Evolutionary conservation across 2,329 filamentous ascomycete genomes (phyloP), one percentile per base, ranked within the genome.

Genomic region (Xylariaceae sp.): DNA sequence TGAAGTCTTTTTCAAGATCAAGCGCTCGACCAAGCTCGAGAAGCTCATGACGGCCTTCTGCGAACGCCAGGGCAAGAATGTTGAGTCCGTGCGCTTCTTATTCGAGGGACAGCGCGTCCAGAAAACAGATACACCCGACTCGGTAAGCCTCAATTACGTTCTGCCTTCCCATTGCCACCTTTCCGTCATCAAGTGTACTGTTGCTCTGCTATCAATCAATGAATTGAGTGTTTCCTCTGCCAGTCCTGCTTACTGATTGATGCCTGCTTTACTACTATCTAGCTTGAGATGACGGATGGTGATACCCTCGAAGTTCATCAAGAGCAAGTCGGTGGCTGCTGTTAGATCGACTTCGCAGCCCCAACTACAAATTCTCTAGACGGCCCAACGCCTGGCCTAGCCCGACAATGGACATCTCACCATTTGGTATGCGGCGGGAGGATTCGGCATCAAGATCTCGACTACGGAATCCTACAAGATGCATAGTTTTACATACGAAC

Each of bases 1-100:
- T 72, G 94, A 99, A 71, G 92, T 99, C 66, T 99, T 97, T 74
- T 99, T 99, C 80, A 99, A 99, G 80, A 99, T 99, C 77, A 99
- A 99, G 86, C 84, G 91, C 39, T 91, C 87, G 27, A 99, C 94
- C 1, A 89, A 91, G 71, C 83, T 99, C 1, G 94, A 96, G 76
- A 99, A 99, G 79, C 80, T 99, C 53, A 99, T 99, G 94, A 87
- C 90, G 59, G 94, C 94, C 26, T 99, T 97, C 73, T 99, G 94
- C 73, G 92, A 97, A 64, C 84, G 94, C 29, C 91, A 96, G 71
- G 94, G 94, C 65, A 97, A 97, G 78, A 84, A 86, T 35, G 76
- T 86, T 5, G 83, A 78, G 35, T 92, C 89, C 4, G 92, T 97
- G 46, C 87, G 94, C 32, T 99, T 99, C 73, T 79, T 99, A 1